Evolutionary conservation across 257 asterid genomes (phyloP), one percentile per base, ranked within the genome.

Genomic region (Cruciata laevipes): DNA sequence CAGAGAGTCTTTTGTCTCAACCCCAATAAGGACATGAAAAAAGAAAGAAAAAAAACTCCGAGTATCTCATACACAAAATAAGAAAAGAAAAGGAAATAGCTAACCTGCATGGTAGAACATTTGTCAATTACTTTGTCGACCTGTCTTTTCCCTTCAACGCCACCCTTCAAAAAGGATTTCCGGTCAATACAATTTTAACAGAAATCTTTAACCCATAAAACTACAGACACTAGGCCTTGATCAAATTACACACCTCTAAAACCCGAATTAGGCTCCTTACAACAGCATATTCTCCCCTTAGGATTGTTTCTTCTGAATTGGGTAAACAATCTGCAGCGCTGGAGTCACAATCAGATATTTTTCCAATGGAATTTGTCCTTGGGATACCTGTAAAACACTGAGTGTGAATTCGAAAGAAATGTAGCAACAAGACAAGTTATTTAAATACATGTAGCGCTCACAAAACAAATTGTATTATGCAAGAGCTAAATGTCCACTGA

Each of bases 41-140:
- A 55, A 70, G 55, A 10, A 25, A n/a, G 49, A 55, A 70, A 69
- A 64, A 67, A 61, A 65, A 68, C 76, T 51, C 57, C 70, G 42
- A 35, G 65, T 66, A 73, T 67, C 59, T 64, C 60, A 32, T 40
- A 71, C 68, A 59, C 35, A 30, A 68, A 61, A 67, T 27, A 6
- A 60, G 53, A 49, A 66, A 72, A 23, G 9, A 13, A 7, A 55
- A 63, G 32, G 3, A 35, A 31, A 55, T 71, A 53, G 60, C 63
- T 40, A 85, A 92, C 98, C 96, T 92, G 98, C 98, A 92, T 92
- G 71, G 98, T 81, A 68, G 98, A 82, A 84, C 98, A 92, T 80
- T 90, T 92, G 79, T 92, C 98, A 47, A 92, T 92, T 80, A 92
- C 94, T 83, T 87, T 75, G 79, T 92, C 98, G 66, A 92, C 98